Base-by-base conservation (phyloP, 345 rosid species). In the Hibiscus tridactylites region DNA sequence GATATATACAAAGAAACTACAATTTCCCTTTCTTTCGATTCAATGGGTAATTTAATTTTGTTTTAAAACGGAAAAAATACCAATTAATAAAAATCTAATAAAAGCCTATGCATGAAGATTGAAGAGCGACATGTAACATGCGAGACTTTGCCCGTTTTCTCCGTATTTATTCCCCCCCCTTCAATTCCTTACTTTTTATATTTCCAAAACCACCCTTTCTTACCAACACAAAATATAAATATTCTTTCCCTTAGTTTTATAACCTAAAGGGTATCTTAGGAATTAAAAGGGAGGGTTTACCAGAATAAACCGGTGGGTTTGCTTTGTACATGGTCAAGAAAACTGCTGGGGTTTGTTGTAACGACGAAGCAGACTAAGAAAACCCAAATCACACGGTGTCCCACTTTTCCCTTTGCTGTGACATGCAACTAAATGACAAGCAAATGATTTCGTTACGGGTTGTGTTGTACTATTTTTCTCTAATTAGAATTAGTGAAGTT, bases 101-200 rank as follows among this genome's bases (percentile, higher is more conserved):
- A 71, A 88, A 83, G 91, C 82, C 79, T 78, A 75, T 79, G 83
- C 88, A 77, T 84, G 86, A 84, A 81, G 83, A 78, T 77, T 78
- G 78, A 50, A 78, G 78, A 77, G 80, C 64, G 85, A 80, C 96
- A 85, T 85, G 89, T 89, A 89, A 91, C 93, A 88, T 88, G 89
- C 90, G 89, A 85, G 86, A 47, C 85, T 85, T 65, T 77, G 87
- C 91, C 89, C 88, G 90, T 88, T 88, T 88, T 85, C 85, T 28
- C n/a, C 78, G 84, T 81, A 80, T 80, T 77, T 77, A 80, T 81
- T 82, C 71, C 79, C 60, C 21, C 79, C 60, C 74, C 47, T 61
- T 24, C 47, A 44, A 44, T 1, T 44, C 47, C 47, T 44, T 44
- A 17, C 3, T 59, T 24, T 26, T 58, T 12, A 8, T 9, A 9